Evolutionary conservation across 2,329 filamentous ascomycete species (phyloP), one percentile per base, ranked within the genome.

Genomic region (Ilyonectria destructans): DNA sequence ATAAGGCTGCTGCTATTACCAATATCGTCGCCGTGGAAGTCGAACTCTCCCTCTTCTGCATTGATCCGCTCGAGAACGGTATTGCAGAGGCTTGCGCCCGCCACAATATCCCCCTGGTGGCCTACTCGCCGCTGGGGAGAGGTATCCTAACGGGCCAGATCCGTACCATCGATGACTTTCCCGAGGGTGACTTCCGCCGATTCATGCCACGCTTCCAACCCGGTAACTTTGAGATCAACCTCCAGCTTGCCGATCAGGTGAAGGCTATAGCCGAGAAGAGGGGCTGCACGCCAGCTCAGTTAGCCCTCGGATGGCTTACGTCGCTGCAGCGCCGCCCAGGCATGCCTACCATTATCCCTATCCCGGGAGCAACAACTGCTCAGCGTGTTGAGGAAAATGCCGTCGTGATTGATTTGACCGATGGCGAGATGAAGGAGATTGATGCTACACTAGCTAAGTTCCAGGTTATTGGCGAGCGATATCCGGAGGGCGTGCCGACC

Each of bases 91-190:
- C 57, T 3, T 68, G 65, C 37, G 23, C 21, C 7, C 40, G 52
- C 13, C 31, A 91, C 43, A 82, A 83, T 40, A 92, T 94, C 67
- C 89, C 90, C 0, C 80, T 94, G 46, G 79, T 93, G 33, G 90
- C 90, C 0, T 93, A 93, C 81, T 90, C 90, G 58, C 92, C 92
- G 0, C 82, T 94, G 0, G 89, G 91, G 6, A 82, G 86, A 12
- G 85, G 85, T 1, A 83, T 84, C 57, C 75, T 90, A 62, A 88
- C 87, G 0, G 87, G 87, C 9, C 77, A 84, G 66, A 80, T 89
- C 77, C 85, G 84, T 73, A 83, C 79, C n/a, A 37, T 69, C n/a
- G 80, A 86, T 4, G 90, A 92, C 73, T 79, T 92, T 40, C 84
- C 85, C 2, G 80, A 87, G 51, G 82, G 82, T 45, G 86, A 88